Conservation (phyloP, 202 grass and related monocot genomes). For the Panicum virgatum region DNA sequence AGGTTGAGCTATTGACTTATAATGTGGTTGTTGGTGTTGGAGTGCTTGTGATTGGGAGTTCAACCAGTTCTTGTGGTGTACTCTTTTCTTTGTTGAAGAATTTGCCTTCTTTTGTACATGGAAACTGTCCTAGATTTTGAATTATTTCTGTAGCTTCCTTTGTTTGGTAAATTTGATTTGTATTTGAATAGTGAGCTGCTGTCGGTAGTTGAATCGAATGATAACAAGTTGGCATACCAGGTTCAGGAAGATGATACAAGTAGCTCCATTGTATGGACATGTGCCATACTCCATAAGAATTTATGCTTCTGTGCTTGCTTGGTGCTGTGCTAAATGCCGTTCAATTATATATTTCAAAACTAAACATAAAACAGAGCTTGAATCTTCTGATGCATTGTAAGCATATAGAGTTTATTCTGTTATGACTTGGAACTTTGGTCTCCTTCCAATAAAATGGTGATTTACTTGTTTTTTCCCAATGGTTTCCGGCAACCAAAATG, state of each 20-base stretch:
- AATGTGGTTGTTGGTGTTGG: slow-evolving; percentile 26
- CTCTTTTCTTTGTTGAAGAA: background rate
- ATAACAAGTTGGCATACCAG: background rate
- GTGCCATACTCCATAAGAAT: background rate
- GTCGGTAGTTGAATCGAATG: background rate
- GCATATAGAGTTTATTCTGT: background rate
- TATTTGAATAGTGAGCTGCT: background rate
- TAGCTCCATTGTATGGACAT: background rate
- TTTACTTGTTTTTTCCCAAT: background rate
- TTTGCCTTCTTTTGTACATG: background rate
- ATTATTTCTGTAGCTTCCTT: slow-evolving; percentile 8
- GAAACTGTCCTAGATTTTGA: background rate
- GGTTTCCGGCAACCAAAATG: background rate
- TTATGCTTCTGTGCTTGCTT: background rate
- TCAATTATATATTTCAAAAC: background rate
- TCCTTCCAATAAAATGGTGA: background rate
- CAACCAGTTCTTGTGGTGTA: background rate
- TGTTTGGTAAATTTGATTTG: background rate
- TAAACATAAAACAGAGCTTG: background rate
- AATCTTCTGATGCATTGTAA: background rate
- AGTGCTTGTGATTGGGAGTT: slow-evolving; percentile 19
- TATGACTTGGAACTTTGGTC: background rate
- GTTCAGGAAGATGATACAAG: slow-evolving; percentile 1
- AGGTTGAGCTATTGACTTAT: slow-evolving; percentile 4
- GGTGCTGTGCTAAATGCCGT: background rate